phyloP scores from a whole-genome alignment of 805 yeast genomes.

The Komagataella pseudopastoris region DNA sequence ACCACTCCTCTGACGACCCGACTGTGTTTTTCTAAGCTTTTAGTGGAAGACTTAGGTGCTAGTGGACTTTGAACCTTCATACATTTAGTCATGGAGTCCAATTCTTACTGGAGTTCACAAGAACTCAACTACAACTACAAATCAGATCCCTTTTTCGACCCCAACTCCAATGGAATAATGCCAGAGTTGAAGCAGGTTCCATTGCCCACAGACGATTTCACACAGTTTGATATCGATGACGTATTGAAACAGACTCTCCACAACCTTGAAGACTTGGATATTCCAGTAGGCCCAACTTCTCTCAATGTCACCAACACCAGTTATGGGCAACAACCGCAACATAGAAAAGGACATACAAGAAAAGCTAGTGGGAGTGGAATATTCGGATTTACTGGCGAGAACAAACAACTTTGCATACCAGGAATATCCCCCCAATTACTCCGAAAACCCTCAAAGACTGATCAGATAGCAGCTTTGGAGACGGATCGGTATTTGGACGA shows the following conservation, averaged over 20 bases:
- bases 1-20: background rate
- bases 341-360: conserved; percentile 31
- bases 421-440: conserved; percentile 19
- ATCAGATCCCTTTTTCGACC: background rate
- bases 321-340: background rate
- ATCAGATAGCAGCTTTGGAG: background rate
- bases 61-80: background rate
- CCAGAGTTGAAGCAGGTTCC: background rate
- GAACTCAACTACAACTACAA: background rate
- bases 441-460: background rate
- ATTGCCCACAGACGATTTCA: background rate
- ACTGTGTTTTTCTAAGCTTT: background rate
- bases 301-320: background rate
- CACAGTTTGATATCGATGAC: background rate
- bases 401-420: conserved; percentile 43
- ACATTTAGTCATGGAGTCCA: background rate
- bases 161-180: background rate
- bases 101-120: background rate
- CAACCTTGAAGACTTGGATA: background rate
- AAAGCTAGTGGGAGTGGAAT: conserved; percentile 71
- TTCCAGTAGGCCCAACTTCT: background rate
- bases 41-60: background rate
- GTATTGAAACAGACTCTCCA: background rate
- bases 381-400: conserved; percentile 48
- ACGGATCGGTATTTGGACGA: background rate